Conservation (phyloP, 148 eudicot genomes). For the Rhododendron ferrugineum region DNA sequence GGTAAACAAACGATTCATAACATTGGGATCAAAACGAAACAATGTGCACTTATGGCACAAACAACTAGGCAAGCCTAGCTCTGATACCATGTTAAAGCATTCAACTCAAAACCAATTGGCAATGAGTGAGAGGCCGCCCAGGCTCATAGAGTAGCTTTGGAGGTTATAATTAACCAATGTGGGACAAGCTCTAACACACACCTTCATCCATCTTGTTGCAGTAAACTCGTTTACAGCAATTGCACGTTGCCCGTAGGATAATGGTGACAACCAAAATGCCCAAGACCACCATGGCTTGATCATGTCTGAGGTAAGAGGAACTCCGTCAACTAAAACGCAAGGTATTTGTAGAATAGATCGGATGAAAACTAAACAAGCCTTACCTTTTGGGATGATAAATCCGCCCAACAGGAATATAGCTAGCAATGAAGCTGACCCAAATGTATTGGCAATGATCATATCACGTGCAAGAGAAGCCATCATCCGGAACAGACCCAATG, state of each 20-base stretch:
- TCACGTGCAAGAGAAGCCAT: conserved; percentile 69
- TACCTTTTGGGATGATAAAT: conserved; percentile 69
- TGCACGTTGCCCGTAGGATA: conserved; percentile 75
- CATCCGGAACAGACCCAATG: conserved; percentile 71
- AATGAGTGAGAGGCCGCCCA: background rate
- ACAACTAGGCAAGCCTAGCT: too few species aligned
- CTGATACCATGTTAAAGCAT: background rate
- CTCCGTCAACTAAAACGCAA: background rate
- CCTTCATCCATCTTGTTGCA: conserved; percentile 78
- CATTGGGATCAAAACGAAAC: background rate
- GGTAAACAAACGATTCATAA: background rate
- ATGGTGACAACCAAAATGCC: conserved; percentile 90
- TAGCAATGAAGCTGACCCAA: conserved; percentile 56
- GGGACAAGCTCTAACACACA: conserved; percentile 5
- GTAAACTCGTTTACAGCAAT: conserved; percentile 77
- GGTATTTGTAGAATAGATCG: background rate
- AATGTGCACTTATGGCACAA: too few species aligned
- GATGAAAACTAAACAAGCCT: conserved; percentile 5
- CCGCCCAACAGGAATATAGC: conserved; percentile 67
- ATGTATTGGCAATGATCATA: conserved; percentile 71
- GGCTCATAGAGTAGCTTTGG: background rate
- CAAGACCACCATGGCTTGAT: conserved; percentile 88
- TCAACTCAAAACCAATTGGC: background rate
- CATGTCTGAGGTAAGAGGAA: conserved; percentile 43
- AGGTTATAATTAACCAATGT: background rate